Evolutionary conservation across 805 yeast species (phyloP).

Genomic region (Scheffersomyces stipitis): DNA sequence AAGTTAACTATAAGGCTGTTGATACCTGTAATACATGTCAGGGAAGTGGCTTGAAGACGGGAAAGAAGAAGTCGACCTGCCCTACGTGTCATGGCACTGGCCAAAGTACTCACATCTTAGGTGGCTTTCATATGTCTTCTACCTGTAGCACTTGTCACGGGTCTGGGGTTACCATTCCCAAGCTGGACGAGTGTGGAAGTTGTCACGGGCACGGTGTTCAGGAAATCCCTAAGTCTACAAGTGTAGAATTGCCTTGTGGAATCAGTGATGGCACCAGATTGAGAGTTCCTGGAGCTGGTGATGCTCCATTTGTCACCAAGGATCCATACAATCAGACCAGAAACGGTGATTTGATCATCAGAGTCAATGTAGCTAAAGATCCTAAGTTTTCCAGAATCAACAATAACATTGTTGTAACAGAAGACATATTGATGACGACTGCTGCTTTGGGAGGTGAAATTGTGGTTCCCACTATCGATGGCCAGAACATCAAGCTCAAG

Average conservation of each 20-base stretch:
- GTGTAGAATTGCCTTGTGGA: constrained; percentile 86
- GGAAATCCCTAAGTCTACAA: constrained; percentile 65
- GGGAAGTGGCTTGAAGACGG: constrained; percentile 82
- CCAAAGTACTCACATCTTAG: constrained; percentile 78
- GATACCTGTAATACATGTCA: constrained; percentile 77
- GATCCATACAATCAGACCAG: constrained; percentile 66
- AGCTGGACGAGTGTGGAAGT: constrained; percentile 65
- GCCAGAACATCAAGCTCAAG: constrained; percentile 69
- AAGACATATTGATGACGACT: constrained; percentile 85
- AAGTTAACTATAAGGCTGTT: constrained; percentile 68
- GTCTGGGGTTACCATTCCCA: constrained; percentile 73
- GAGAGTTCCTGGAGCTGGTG: constrained; percentile 86
- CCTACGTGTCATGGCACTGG: constrained; percentile 92
- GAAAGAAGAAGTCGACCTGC: constrained; percentile 76
- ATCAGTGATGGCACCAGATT: constrained; percentile 82
- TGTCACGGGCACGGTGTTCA: constrained; percentile 92
- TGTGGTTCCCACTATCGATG: constrained; percentile 88
- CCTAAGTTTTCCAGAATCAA: constrained; percentile 65
- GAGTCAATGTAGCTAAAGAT: constrained; percentile 78
- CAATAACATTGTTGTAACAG: constrained; percentile 61
- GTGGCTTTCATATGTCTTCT: constrained; percentile 96
- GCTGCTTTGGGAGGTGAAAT: constrained; percentile 94
- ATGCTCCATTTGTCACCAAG: constrained; percentile 73
- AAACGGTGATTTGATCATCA: constrained; percentile 86
- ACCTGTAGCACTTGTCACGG: constrained; percentile 90